These are phyloP conservation scores for Penicillium herquei DNA, from an alignment of 495 filamentous ascomycete genomes.

Conservation along the genomic window DNA sequence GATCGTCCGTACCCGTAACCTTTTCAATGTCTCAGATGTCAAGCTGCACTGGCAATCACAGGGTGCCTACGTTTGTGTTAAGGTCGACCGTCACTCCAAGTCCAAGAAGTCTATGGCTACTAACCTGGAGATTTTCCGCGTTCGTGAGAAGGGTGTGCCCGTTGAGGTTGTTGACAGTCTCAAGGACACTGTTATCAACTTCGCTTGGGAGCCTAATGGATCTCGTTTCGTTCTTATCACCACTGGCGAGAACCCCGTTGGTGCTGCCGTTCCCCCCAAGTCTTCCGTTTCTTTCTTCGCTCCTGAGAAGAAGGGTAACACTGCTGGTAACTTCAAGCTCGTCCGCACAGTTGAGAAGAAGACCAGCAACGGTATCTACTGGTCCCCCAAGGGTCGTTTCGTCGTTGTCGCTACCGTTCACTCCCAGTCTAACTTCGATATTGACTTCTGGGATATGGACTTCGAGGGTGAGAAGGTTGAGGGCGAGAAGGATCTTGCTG, in stretches of 20 bases:
- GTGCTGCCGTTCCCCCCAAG: conserved; percentile 86
- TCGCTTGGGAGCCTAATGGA: conserved; percentile 97
- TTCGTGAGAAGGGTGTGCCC: conserved; percentile 93
- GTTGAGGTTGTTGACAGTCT: conserved; percentile 96
- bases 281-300: conserved; percentile 94
- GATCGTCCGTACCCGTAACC: conserved; percentile 86
- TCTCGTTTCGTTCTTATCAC: conserved; percentile 97
- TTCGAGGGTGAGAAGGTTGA: conserved; percentile 96
- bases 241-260: conserved; percentile 75
- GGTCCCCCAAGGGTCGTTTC: conserved; percentile 96
- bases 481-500: conserved; percentile 87
- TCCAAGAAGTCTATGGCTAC: conserved; percentile 97
- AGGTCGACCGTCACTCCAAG: conserved; percentile 98
- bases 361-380: conserved; percentile 98
- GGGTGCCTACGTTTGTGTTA: conserved; percentile 90
- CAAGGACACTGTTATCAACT: conserved; percentile 98
- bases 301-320: conserved; percentile 83
- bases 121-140: conserved; percentile 96
- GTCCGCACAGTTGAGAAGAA: conserved; percentile 94
- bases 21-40: conserved; percentile 96
- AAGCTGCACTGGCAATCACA: conserved; percentile 96
- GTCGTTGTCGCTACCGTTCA: conserved; percentile 89
- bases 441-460: conserved; percentile 97
- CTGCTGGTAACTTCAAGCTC: conserved; percentile 89
- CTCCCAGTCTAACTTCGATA: conserved; percentile 86